Evolutionary conservation across 1,284 basidiomycete genomes (phyloP).

Genomic region (Gymnopus androsaceus): DNA sequence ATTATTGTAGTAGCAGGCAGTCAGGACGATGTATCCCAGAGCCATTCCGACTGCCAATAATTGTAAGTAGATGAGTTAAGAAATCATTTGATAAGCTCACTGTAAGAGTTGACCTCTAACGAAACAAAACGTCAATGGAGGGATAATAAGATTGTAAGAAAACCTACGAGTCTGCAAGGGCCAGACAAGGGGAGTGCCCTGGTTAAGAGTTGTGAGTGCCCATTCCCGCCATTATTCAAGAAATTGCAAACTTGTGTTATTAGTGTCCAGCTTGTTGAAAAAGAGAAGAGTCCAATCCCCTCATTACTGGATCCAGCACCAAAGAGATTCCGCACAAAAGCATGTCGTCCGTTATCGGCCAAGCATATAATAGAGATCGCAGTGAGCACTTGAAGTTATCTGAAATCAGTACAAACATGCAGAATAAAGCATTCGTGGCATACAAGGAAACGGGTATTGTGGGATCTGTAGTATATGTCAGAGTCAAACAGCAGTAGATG

Average conservation of each 20-base stretch:
- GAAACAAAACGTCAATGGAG: slow-evolving; percentile 7
- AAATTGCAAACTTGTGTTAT: no score
- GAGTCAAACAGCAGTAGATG: background rate
- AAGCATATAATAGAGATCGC: slow-evolving; percentile 53
- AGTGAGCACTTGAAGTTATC: slow-evolving; percentile 38
- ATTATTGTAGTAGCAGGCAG: slow-evolving; percentile 49
- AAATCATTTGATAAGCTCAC: slow-evolving; percentile 26
- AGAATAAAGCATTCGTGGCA: slow-evolving; percentile 3
- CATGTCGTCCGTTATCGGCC: slow-evolving; percentile 47
- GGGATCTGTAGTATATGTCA: slow-evolving; percentile 36
- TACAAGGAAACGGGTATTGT: slow-evolving; percentile 42
- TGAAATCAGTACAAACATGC: background rate
- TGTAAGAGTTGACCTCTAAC: slow-evolving; percentile 42
- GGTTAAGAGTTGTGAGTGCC: no score
- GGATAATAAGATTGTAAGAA: slow-evolving; percentile 21
- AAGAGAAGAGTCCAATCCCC: slow-evolving; percentile 51
- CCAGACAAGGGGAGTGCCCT: slow-evolving; percentile 52
- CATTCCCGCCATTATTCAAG: no score
- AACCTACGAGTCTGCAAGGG: slow-evolving; percentile 49
- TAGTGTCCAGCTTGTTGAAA: slow-evolving; percentile 54
- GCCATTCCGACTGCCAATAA: slow-evolving; percentile 42
- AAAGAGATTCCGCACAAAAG: slow-evolving; percentile 50
- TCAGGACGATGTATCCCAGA: slow-evolving; percentile 49
- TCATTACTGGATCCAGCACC: slow-evolving; percentile 56
- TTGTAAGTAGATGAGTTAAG: slow-evolving; percentile 4